These are phyloP conservation scores for Amaranthus hypochondriacus DNA, from an alignment of 148 eudicot species.

Conservation along the genomic window DNA sequence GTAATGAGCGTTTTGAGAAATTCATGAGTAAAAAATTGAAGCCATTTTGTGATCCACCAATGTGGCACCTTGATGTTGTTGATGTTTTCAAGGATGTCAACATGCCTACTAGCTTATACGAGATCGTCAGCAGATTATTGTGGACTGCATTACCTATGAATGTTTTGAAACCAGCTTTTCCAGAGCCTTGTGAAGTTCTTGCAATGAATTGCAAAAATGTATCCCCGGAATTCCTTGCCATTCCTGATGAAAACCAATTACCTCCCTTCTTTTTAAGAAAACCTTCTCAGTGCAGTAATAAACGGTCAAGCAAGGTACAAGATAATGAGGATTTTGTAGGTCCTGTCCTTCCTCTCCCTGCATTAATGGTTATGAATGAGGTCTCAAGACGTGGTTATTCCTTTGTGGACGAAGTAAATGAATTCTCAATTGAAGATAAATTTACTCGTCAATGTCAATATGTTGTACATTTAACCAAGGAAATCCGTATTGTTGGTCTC, in stretches of 20 bases:
- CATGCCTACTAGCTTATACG: slow-evolving; percentile 54
- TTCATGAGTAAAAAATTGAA: slow-evolving; percentile 44
- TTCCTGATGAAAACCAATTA: slow-evolving; percentile 45
- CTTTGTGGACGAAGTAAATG: slow-evolving; percentile 26
- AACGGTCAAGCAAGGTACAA: slow-evolving; percentile 44
- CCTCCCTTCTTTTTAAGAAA: slow-evolving; percentile 57
- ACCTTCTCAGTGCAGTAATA: slow-evolving; percentile 47
- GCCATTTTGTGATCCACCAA: slow-evolving; percentile 28
- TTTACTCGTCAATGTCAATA: slow-evolving; percentile 36
- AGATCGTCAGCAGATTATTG: slow-evolving; percentile 42
- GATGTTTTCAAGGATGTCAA: slow-evolving; percentile 42
- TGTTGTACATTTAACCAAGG: slow-evolving; percentile 35
- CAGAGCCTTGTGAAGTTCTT: slow-evolving; percentile 33
- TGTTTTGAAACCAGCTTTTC: slow-evolving; percentile 50
- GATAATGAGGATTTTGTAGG: slow-evolving; percentile 49
- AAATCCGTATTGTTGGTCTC: slow-evolving; percentile 24
- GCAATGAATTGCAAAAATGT: slow-evolving; percentile 28
- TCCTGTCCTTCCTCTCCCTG: slow-evolving; percentile 63
- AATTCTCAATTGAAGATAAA: slow-evolving; percentile 36
- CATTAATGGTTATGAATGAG: slow-evolving; percentile 36
- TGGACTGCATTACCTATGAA: slow-evolving; percentile 51
- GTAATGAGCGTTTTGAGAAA: slow-evolving; percentile 32
- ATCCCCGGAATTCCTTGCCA: slow-evolving; percentile 46
- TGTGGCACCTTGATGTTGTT: slow-evolving; percentile 26
- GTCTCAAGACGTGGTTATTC: slow-evolving; percentile 30